Conservation (phyloP, 495 filamentous ascomycete species). For the Penicillium waksmanii region DNA sequence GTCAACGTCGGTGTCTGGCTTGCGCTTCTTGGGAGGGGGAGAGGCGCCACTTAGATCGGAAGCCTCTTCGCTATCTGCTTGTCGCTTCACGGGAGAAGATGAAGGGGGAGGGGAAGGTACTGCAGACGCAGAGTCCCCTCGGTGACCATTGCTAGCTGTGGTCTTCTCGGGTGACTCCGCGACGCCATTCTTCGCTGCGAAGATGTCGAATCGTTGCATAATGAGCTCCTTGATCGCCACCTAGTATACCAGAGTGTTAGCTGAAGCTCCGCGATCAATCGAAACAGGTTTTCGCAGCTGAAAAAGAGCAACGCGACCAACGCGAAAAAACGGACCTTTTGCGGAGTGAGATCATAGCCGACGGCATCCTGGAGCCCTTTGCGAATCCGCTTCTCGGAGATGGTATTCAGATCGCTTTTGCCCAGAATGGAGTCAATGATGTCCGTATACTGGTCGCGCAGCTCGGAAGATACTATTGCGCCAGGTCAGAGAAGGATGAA, state of each 20-base stretch:
- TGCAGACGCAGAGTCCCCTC: constrained; percentile 37
- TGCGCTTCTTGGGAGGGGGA: constrained; percentile 59
- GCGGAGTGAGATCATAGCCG: constrained; percentile 78
- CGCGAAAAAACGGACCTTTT: constrained; percentile 67
- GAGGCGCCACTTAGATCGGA: constrained; percentile 49
- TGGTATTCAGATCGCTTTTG: constrained; percentile 80
- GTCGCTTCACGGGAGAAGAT: constrained; percentile 60
- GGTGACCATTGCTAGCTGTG: constrained; percentile 49
- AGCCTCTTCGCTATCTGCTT: constrained; percentile 52
- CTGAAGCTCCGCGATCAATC: neutral
- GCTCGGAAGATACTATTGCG: constrained; percentile 65
- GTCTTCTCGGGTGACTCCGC: constrained; percentile 39
- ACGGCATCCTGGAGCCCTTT: constrained; percentile 77
- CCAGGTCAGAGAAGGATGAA: constrained; percentile 19
- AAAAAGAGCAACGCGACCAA: neutral
- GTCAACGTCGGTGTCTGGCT: constrained; percentile 60
- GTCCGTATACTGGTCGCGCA: constrained; percentile 68
- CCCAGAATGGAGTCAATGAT: constrained; percentile 93
- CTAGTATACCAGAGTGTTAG: constrained; percentile 44
- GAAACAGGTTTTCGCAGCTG: neutral
- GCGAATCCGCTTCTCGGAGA: constrained; percentile 91
- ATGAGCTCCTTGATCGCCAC: constrained; percentile 81
- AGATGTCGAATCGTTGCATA: constrained; percentile 85
- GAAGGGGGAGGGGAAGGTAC: constrained; percentile 53
- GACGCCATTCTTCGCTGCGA: constrained; percentile 53